Conservation (phyloP, 139 green algal species). For the Auxenochlorella pyrenoidosa region DNA sequence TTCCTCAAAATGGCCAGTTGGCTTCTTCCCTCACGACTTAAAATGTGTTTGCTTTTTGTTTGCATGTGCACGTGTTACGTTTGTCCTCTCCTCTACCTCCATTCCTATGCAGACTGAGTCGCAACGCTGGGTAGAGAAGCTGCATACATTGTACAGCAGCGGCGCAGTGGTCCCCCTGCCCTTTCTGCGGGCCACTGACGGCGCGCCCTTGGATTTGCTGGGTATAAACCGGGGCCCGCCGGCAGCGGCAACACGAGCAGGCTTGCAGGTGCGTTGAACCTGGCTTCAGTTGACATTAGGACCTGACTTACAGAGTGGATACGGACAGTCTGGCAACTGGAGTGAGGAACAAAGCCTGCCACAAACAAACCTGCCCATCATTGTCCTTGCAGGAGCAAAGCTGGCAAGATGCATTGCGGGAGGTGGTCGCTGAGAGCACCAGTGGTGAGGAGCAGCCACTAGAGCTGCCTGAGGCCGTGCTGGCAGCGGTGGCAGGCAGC, state of each 20-base stretch:
- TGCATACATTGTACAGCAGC: constrained; percentile 72
- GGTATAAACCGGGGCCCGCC: constrained; percentile 21
- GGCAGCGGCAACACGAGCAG: not conserved
- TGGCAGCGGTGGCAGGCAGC: constrained; percentile 57
- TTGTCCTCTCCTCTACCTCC: no score
- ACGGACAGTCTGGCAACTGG: no score
- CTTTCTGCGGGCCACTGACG: constrained; percentile 77
- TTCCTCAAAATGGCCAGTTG: no score
- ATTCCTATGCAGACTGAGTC: not conserved
- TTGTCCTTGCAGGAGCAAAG: not conserved
- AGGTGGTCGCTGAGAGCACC: constrained; percentile 15
- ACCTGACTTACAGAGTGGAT: no score
- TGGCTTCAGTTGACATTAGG: no score
- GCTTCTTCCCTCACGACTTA: no score
- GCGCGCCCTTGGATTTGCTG: constrained; percentile 76
- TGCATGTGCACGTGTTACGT: no score
- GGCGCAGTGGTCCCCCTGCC: constrained; percentile 84
- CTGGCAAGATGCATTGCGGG: constrained; percentile 25
- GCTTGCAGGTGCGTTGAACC: not conserved
- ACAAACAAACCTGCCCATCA: no score
- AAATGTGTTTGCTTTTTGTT: no score
- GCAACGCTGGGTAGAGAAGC: constrained; percentile 56
- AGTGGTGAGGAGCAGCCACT: not conserved
- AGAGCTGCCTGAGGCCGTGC: constrained; percentile 15
- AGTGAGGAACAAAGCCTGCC: no score